Evolutionary conservation across 1,284 basidiomycete species (phyloP).

Genomic region (Schizophyllum amplum): DNA sequence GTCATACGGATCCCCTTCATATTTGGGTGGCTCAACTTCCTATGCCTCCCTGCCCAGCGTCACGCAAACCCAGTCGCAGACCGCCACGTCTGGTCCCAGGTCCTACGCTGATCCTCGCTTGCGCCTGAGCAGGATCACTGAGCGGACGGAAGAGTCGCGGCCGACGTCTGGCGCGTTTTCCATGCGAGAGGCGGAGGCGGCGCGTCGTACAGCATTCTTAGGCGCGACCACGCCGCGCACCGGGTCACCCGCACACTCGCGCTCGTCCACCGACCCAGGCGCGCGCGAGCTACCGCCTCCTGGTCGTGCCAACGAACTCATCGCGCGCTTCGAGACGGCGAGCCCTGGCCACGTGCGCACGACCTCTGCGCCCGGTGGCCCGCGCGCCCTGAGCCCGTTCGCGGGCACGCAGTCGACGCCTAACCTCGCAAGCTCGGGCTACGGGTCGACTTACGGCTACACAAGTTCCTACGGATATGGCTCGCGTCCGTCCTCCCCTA

Average conservation of each 20-base stretch:
- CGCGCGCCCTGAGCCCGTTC: constrained; percentile 43
- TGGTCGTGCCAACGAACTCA: constrained; percentile 58
- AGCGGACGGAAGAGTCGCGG: constrained; percentile 42
- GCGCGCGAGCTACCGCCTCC: constrained; percentile 40
- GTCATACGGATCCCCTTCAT: constrained; percentile 13
- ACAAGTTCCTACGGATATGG: constrained; percentile 4
- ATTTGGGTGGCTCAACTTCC: constrained; percentile 22
- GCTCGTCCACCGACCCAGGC: constrained; percentile 35
- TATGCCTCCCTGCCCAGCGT: constrained; percentile 15
- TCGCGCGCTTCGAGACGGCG: constrained; percentile 66
- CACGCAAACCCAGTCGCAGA: constrained; percentile 17
- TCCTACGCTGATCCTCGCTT: constrained; percentile 22
- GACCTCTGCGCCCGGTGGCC: constrained; percentile 44
- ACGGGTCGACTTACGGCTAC: constrained; percentile 2
- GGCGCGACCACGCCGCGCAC: constrained; percentile 13
- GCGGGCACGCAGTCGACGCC: constrained; percentile 35
- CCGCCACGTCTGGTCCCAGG: neutral
- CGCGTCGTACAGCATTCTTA: constrained; percentile 31
- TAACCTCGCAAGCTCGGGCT: constrained; percentile 18
- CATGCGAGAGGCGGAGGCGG: constrained; percentile 27
- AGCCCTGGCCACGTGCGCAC: constrained; percentile 40
- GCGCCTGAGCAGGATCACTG: constrained; percentile 53
- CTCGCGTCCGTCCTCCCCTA: constrained; percentile 10
- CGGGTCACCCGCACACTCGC: constrained; percentile 24
- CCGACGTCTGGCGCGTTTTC: constrained; percentile 22